Evolutionary conservation across 768 basidiomycete genomes (phyloP), one percentile per base, ranked within the genome.

Genomic region (Tylopilus felleus): DNA sequence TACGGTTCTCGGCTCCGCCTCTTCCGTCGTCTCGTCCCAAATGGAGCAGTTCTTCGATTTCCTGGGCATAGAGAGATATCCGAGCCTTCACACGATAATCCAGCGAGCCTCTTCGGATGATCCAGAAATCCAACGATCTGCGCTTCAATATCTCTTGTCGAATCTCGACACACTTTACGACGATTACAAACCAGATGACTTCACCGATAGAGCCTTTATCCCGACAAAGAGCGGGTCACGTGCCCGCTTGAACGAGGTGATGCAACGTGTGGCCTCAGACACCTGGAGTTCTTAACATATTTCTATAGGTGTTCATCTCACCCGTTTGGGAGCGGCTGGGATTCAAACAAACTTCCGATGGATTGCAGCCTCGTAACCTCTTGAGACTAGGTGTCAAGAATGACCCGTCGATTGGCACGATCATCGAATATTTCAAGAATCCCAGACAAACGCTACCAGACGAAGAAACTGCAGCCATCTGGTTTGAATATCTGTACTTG

Each of bases 381-480:
- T 56, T 40, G 6, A 61, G 47, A 49, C 10, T 60, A 36, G 59
- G 60, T 1, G 44, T 60, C 40, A 47, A 49, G 50, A 47, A 60
- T 1, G 48, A 50, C 33, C 55, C 55, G 10, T 31, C 46, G 6
- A 42, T 44, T 16, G 55, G 38, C 7, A 53, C 22, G 22, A 53
- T 56, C 16, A 39, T 52, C 27, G 29, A 43, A 44, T 23, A 5
- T 28, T 31, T 42, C 8, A 44, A 43, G 40, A 35, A 6, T 31
- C 44, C 60, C 9, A 25, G 8, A 21, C 27, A 21, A 14, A 62
- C 35, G 5, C 21, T 41, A 27, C 40, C 60, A 7, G 22, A 58
- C 48, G 0, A 36, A 5, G 16, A 22, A 3, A 50, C 40, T 0
- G 60, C 60, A 17, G 8, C 35, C 9, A 16, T 3, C 7, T 62